phyloP scores from a whole-genome alignment of 225 moss, liverwort and hornwort genomes.

The Pseudisothecium myosuroides region DNA sequence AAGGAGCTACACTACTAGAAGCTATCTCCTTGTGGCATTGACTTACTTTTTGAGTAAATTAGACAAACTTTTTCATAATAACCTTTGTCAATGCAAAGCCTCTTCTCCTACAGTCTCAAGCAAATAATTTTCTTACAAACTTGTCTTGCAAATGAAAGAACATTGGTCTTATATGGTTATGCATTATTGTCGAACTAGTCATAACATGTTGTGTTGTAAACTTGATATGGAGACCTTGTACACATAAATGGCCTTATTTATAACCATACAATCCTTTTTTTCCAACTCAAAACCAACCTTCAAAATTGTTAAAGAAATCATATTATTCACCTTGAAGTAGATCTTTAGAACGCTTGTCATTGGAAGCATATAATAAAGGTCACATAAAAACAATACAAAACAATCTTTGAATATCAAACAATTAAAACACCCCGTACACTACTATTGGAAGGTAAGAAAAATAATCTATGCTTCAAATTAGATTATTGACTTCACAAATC shows the following conservation, averaged over 20 bases:
- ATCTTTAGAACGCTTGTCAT: background rate
- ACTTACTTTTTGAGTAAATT: background rate
- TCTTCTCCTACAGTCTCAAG: fast-evolving
- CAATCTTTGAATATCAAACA: background rate
- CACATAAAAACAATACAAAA: background rate
- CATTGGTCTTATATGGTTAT: background rate
- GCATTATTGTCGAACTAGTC: background rate
- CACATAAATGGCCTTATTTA: background rate
- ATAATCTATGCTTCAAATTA: fast-evolving
- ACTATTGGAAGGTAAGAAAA: background rate
- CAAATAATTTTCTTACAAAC: background rate
- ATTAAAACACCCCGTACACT: background rate
- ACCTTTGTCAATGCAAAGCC: fast-evolving
- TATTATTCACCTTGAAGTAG: background rate
- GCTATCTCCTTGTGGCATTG: fast-evolving
- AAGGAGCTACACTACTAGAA: fast-evolving
- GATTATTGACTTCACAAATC: background rate
- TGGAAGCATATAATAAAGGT: background rate
- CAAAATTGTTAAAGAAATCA: background rate
- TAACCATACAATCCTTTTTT: background rate
- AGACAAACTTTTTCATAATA: background rate
- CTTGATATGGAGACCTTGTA: background rate
- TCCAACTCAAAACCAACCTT: background rate
- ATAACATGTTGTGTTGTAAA: fast-evolving
- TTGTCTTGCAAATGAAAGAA: fast-evolving